These are phyloP conservation scores for Candida hungchunana DNA, from an alignment of 805 yeast genomes.

Conservation along the genomic window DNA sequence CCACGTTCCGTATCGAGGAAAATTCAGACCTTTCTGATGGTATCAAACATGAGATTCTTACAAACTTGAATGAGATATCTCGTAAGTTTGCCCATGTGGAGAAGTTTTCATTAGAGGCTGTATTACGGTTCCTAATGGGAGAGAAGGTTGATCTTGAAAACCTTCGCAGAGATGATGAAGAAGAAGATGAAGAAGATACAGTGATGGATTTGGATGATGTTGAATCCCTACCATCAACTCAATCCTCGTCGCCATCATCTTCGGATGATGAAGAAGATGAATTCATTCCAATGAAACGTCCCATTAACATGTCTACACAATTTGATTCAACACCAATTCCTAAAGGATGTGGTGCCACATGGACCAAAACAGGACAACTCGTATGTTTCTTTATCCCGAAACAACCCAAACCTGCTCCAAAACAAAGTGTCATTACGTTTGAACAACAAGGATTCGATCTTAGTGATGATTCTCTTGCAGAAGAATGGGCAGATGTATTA, in stretches of 20 bases:
- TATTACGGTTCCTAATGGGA: constrained; percentile 75
- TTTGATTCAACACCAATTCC: constrained; percentile 88
- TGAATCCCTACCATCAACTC: constrained; percentile 23
- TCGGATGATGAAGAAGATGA: constrained; percentile 33
- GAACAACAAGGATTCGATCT: constrained; percentile 49
- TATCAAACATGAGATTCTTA: constrained; percentile 46
- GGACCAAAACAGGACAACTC: constrained; percentile 76
- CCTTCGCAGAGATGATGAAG: constrained; percentile 32
- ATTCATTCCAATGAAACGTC: constrained; percentile 15
- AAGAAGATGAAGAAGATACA: constrained; percentile 28
- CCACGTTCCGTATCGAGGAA: constrained; percentile 69
- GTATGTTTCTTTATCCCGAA: constrained; percentile 76
- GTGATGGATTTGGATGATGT: constrained; percentile 32
- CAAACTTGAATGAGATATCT: constrained; percentile 51
- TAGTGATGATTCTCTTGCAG: constrained; percentile 56
- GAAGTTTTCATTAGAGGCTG: constrained; percentile 73
- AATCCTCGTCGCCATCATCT: constrained; percentile 15
- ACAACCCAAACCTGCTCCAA: constrained; percentile 31
- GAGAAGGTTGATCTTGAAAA: constrained; percentile 55
- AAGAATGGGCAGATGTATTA: constrained; percentile 65
- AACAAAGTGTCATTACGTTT: constrained; percentile 41
- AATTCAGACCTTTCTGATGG: constrained; percentile 59
- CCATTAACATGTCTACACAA: constrained; percentile 5
- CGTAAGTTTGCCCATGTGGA: constrained; percentile 50
- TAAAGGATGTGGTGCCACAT: constrained; percentile 87